These are phyloP conservation scores for Diaporthe sp. DNA, from an alignment of 2,329 filamentous ascomycete species.

Conservation along the genomic window DNA sequence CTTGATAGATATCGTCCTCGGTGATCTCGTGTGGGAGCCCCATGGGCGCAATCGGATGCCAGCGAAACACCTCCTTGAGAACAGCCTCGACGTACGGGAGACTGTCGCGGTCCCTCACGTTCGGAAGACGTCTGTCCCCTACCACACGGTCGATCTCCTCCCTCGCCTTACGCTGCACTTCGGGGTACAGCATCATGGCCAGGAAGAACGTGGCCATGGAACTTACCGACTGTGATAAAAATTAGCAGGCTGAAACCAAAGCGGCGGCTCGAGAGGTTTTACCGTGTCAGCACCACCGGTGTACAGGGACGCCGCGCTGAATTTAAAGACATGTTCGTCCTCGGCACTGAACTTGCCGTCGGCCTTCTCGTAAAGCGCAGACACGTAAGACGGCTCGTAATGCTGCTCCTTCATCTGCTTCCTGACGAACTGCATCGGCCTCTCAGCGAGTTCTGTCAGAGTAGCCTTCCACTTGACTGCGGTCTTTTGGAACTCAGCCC, in stretches of 20 bases:
- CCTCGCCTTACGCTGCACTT: conserved; percentile 53
- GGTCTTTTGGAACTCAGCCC: conserved; percentile 48
- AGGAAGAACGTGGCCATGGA: conserved; percentile 59
- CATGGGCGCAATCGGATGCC: conserved; percentile 51
- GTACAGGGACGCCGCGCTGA: conserved; percentile 43
- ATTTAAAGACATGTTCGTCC: conserved; percentile 36
- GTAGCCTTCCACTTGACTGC: conserved; percentile 46
- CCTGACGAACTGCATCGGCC: conserved; percentile 50
- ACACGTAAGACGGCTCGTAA: conserved; percentile 22
- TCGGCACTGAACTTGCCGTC: not conserved
- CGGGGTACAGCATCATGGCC: conserved; percentile 61
- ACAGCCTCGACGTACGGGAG: conserved; percentile 51
- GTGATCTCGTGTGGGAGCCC: conserved; percentile 55
- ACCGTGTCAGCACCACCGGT: conserved; percentile 49
- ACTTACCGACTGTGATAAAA: conserved; percentile 45
- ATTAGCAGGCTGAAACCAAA: not conserved
- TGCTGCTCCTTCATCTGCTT: conserved; percentile 31
- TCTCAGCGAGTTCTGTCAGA: conserved; percentile 41
- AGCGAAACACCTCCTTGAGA: conserved; percentile 50
- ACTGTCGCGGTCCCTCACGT: conserved; percentile 45
- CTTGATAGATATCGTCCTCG: conserved; percentile 46
- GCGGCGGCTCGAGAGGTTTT: conserved; percentile 44
- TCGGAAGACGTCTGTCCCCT: conserved; percentile 48
- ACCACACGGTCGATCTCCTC: conserved; percentile 43
- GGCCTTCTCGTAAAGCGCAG: conserved; percentile 18